Percentiles rank a stretch among this genome's conserved stretches.
phyloP scores from a whole-genome alignment of 106 monocot genomes.

The Apostasia shenzhenica region DNA sequence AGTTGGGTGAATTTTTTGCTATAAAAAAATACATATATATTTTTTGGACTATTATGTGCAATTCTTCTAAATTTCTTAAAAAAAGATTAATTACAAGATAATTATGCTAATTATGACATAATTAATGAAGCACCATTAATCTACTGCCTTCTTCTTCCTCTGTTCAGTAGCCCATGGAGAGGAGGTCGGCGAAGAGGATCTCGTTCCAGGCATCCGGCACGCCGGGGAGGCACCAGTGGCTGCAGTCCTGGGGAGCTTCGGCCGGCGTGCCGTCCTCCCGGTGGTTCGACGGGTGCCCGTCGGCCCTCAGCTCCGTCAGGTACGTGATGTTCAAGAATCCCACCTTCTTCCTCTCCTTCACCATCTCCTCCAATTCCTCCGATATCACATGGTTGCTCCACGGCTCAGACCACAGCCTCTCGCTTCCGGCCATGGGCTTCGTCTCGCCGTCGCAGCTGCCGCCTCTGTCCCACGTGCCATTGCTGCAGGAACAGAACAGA shows the following conservation, averaged over 20 bases:
- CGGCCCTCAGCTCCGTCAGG: constrained; percentile 49
- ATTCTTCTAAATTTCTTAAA: too few relatives aligned
- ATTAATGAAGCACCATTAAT: too few relatives aligned
- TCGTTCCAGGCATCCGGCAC: constrained; percentile 89
- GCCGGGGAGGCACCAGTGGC: constrained; percentile 98
- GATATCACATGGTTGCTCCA: constrained; percentile 47
- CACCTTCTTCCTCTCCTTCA: constrained; percentile 7
- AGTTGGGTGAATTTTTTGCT: too few relatives aligned
- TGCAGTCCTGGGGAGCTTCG: constrained; percentile 54
- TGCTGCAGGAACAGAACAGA: constrained; percentile 16
- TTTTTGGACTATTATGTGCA: too few relatives aligned
- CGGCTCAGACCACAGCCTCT: constrained; percentile 20
- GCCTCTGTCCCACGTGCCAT: constrained; percentile 59
- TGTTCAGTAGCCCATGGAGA: constrained; percentile 18
- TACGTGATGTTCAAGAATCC: constrained; percentile 62
- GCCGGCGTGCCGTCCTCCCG: constrained; percentile 31
- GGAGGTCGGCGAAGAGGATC: constrained; percentile 56
- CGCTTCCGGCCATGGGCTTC: constrained; percentile 16
- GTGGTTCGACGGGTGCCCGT: constrained; percentile 68
- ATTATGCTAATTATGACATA: too few relatives aligned
- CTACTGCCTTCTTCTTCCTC: not conserved
- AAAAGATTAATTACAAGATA: too few relatives aligned
- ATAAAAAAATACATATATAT: too few relatives aligned
- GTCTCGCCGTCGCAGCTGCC: constrained; percentile 32
- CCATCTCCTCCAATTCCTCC: constrained; percentile 11